Percentiles rank a stretch among this genome's conserved stretches.
phyloP scores from a whole-genome alignment of 2,329 filamentous ascomycete species.

The Phialemonium atrogriseum region DNA sequence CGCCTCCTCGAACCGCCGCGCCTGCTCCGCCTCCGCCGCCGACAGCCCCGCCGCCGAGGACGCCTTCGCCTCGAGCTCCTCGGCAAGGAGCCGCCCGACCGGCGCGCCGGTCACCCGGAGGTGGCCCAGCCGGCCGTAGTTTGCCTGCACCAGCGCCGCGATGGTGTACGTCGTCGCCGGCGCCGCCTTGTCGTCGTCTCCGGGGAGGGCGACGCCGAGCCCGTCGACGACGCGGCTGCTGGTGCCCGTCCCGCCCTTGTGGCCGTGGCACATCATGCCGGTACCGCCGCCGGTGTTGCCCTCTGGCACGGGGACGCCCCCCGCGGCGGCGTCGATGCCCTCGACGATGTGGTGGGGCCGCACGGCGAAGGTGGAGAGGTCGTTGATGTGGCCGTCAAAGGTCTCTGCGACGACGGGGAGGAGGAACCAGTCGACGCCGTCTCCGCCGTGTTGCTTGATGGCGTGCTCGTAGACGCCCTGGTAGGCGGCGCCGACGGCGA shows the following conservation, averaged over 20 bases:
- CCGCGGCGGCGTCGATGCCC: conserved; percentile 42
- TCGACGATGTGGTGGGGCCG: conserved; percentile 43
- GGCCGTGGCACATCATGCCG: conserved; percentile 58
- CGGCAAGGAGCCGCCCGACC: conserved; percentile 47
- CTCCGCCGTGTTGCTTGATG: conserved; percentile 32
- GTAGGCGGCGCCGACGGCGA: conserved; percentile 49
- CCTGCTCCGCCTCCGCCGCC: conserved; percentile 12
- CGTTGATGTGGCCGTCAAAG: conserved; percentile 53
- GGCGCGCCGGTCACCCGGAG: conserved; percentile 54
- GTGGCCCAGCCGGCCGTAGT: conserved; percentile 51
- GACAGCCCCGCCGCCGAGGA: conserved; percentile 12
- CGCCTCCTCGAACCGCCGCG: conserved; percentile 17
- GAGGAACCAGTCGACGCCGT: conserved; percentile 42
- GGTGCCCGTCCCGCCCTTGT: conserved; percentile 60
- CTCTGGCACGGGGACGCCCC: conserved; percentile 42
- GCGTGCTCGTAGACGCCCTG: conserved; percentile 51
- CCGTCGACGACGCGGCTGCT: conserved; percentile 48
- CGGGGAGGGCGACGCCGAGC: conserved; percentile 20
- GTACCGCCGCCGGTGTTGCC: conserved; percentile 60
- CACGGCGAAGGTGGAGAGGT: conserved; percentile 46
- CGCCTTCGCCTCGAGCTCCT: conserved; percentile 25
- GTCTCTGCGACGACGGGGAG: conserved; percentile 55
- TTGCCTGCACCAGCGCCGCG: conserved; percentile 55
- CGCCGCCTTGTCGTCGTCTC: conserved; percentile 18
- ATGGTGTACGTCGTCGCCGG: conserved; percentile 41